phyloP scores from a whole-genome alignment of 345 rosid species.

The Pistacia atlantica region DNA sequence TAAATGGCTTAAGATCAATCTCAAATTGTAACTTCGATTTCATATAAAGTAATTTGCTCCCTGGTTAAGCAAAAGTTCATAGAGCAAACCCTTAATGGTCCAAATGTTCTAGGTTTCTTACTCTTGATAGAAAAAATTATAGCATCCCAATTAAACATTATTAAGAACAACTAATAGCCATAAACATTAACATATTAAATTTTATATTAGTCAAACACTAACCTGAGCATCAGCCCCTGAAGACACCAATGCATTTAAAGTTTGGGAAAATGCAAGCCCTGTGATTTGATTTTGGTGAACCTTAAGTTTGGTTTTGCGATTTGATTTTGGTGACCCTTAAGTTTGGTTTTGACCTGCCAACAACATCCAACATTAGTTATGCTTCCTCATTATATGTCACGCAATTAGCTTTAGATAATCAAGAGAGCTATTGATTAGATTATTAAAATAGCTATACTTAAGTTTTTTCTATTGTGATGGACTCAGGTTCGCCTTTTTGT shows the following conservation, averaged over 20 bases:
- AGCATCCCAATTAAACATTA: too few relatives aligned
- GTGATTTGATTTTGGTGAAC: conserved; percentile 76
- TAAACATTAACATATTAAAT: neutral
- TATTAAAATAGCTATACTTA: neutral
- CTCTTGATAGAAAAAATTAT: too few relatives aligned
- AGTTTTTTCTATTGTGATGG: neutral
- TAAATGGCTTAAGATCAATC: too few relatives aligned
- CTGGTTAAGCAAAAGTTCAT: too few relatives aligned
- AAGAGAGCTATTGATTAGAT: neutral
- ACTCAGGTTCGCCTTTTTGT: neutral
- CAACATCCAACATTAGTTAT: neutral
- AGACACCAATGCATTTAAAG: conserved; percentile 66
- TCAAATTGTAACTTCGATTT: too few relatives aligned
- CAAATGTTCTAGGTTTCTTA: too few relatives aligned
- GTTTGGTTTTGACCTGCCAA: conserved; percentile 68
- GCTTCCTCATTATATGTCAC: conserved; percentile 1
- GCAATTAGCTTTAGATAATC: neutral
- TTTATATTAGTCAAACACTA: neutral
- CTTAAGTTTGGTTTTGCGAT: too few relatives aligned
- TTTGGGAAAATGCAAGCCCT: conserved; percentile 80
- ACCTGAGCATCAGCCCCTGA: conserved; percentile 95
- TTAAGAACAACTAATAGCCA: too few relatives aligned
- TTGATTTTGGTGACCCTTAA: too few relatives aligned
- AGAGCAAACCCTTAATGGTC: too few relatives aligned
- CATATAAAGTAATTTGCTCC: too few relatives aligned